Percentiles rank a stretch among this genome's conserved stretches.
These are phyloP conservation scores for Lathyrus oleraceus DNA, from an alignment of 306 rosid genomes.

Conservation along the genomic window DNA sequence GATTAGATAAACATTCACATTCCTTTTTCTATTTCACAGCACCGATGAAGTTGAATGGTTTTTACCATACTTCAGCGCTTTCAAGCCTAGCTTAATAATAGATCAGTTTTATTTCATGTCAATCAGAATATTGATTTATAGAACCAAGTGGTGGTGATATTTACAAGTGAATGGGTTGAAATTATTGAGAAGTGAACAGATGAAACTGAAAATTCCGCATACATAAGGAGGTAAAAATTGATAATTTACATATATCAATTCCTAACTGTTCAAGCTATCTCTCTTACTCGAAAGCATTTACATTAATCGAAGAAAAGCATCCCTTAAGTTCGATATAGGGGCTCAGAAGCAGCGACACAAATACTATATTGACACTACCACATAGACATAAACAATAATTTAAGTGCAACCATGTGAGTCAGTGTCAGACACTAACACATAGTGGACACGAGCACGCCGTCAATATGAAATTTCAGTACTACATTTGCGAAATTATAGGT, in stretches of 20 bases:
- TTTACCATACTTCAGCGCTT: background rate
- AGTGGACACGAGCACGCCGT: background rate
- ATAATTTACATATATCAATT: background rate
- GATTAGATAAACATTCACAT: background rate
- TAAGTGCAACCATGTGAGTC: background rate
- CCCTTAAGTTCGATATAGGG: background rate
- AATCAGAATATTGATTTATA: background rate
- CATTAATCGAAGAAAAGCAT: background rate
- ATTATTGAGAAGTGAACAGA: background rate
- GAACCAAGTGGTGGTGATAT: slow-evolving; percentile 7
- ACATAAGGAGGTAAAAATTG: background rate
- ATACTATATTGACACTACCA: background rate
- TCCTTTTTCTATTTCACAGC: background rate
- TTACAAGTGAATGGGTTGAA: slow-evolving; percentile 6
- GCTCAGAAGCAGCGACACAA: background rate
- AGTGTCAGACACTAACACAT: background rate
- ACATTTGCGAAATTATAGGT: background rate
- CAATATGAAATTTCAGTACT: background rate
- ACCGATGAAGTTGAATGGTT: slow-evolving; percentile 21
- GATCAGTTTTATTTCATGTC: slow-evolving; percentile 7
- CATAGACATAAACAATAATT: background rate
- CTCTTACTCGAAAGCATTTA: background rate
- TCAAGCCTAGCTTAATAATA: slow-evolving; percentile 3
- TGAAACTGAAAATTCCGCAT: background rate
- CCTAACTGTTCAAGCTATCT: background rate